Evolutionary conservation across 345 rosid genomes (phyloP).

Genomic region (Rubroshorea leprosula): DNA sequence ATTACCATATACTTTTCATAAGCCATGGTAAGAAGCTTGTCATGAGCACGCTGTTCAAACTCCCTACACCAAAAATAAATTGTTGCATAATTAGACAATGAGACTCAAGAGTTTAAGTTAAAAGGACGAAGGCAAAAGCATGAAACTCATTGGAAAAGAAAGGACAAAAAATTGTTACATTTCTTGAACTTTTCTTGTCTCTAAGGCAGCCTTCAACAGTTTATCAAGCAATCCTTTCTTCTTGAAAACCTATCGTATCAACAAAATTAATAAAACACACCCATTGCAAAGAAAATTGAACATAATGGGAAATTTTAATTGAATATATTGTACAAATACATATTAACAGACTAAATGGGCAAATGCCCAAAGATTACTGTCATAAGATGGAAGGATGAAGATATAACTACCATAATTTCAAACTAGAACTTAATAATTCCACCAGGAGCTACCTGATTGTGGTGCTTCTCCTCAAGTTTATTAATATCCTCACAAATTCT

Average conservation of each 20-base stretch:
- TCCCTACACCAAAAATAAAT: conserved; percentile 39
- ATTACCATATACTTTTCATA: conserved; percentile 81
- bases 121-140: conserved; percentile 5
- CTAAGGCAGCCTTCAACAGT: conserved; percentile 55
- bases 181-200: conserved; percentile 60
- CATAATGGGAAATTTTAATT: too few relatives aligned
- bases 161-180: conserved; percentile 38
- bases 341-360: background rate
- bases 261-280: conserved; percentile 12
- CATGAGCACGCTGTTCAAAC: conserved; percentile 60
- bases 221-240: conserved; percentile 59
- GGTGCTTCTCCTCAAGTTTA: conserved; percentile 54
- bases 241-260: conserved; percentile 50
- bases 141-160: conserved; percentile 16
- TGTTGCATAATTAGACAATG: background rate
- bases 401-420: too few relatives aligned
- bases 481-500: conserved; percentile 53
- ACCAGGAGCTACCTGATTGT: conserved; percentile 56
- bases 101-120: conserved; percentile 10
- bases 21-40: conserved; percentile 76
- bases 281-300: conserved; percentile 3
- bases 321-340: conserved; percentile 12
- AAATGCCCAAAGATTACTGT: background rate
- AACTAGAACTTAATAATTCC: conserved; percentile 4
- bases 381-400: conserved; percentile 1